These are phyloP conservation scores for Neonectria ditissima DNA, from an alignment of 2,329 filamentous ascomycete genomes.

Conservation along the genomic window DNA sequence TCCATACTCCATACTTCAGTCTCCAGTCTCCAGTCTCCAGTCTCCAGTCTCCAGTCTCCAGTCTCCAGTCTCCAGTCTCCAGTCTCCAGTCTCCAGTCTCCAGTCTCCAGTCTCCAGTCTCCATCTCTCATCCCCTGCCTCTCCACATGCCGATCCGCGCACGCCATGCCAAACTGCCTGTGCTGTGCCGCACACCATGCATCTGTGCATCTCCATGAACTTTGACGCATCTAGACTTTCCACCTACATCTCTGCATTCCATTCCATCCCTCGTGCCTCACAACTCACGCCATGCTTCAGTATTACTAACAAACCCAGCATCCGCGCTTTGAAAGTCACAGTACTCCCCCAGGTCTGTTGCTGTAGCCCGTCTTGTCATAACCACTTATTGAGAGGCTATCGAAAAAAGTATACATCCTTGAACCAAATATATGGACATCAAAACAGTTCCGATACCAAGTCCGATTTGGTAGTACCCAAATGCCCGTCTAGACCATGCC, in stretches of 20 bases:
- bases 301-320: background rate
- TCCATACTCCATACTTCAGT: background rate
- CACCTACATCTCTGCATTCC: background rate
- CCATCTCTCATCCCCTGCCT: background rate
- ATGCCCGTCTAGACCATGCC: conserved; percentile 30
- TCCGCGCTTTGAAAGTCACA: conserved; percentile 4
- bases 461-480: conserved; percentile 13
- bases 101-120: background rate
- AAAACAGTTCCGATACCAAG: conserved; percentile 21
- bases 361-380: conserved; percentile 10
- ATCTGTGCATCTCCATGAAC: background rate
- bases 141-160: conserved; percentile 1
- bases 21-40: background rate
- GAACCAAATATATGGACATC: conserved; percentile 1
- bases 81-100: background rate
- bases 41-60: background rate
- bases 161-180: background rate
- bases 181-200: background rate
- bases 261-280: conserved; percentile 4
- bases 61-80: background rate
- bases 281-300: conserved; percentile 10
- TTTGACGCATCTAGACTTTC: background rate
- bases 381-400: conserved; percentile 8
- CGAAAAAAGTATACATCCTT: conserved; percentile 12
- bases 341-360: background rate